Percentiles rank a stretch among this genome's conserved stretches.
Evolutionary conservation across 768 basidiomycete species (phyloP).

Genomic region (Gloeophyllum trabeum): DNA sequence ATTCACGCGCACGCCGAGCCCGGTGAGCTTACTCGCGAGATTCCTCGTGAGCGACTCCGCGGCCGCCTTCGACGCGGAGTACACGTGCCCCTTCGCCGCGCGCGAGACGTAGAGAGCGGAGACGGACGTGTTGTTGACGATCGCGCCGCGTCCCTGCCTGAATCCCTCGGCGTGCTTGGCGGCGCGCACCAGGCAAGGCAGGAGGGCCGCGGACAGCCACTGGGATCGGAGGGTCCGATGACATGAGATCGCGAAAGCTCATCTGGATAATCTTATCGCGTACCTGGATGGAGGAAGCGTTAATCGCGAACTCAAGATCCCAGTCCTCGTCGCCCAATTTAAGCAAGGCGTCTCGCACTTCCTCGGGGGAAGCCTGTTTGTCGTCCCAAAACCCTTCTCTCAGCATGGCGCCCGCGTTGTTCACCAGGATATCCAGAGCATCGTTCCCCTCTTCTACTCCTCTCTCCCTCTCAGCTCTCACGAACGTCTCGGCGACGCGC

Average conservation of each 20-base stretch:
- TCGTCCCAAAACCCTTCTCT: constrained; percentile 53
- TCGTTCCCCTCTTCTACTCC: constrained; percentile 54
- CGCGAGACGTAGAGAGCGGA: constrained; percentile 7
- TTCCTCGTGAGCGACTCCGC: constrained; percentile 9
- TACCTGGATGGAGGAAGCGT: neutral
- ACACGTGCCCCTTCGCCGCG: constrained; percentile 5
- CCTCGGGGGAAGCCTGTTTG: constrained; percentile 7
- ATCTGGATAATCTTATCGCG: too few relatives aligned
- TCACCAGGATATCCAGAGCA: constrained; percentile 74
- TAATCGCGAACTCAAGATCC: too few relatives aligned
- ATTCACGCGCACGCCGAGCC: constrained; percentile 10
- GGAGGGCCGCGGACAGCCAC: neutral
- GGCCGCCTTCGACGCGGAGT: constrained; percentile 9
- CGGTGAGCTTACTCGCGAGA: constrained; percentile 10
- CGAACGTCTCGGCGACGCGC: neutral
- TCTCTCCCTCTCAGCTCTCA: constrained; percentile 11
- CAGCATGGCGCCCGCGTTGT: constrained; percentile 71
- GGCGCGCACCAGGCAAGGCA: neutral
- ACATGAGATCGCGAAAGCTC: too few relatives aligned
- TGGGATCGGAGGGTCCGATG: neutral
- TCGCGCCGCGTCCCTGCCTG: neutral
- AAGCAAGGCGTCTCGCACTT: neutral
- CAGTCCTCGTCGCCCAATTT: neutral
- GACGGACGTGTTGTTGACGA: constrained; percentile 7
- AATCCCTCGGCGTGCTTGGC: neutral